These are phyloP conservation scores for Brettanomyces bruxellensis DNA, from an alignment of 805 yeast species.

Conservation along the genomic window DNA sequence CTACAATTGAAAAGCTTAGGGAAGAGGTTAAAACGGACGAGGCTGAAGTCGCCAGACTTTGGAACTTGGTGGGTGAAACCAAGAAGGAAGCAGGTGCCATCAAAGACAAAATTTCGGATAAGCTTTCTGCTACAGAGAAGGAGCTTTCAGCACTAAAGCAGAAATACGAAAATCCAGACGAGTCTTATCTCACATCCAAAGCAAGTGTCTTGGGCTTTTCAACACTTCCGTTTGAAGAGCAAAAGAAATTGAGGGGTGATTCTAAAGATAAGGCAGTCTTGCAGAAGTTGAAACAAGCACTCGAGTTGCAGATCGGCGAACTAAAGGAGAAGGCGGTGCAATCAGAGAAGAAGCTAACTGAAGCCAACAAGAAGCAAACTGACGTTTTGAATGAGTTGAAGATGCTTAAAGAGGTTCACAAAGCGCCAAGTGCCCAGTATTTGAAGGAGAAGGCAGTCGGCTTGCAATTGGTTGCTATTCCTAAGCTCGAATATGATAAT, in stretches of 20 bases:
- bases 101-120: background rate
- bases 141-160: conserved; percentile 3
- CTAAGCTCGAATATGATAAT: conserved; percentile 6
- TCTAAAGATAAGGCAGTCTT: background rate
- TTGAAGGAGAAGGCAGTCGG: conserved; percentile 21
- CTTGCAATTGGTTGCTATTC: conserved; percentile 24
- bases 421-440: conserved; percentile 7
- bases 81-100: background rate
- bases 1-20: background rate
- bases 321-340: background rate
- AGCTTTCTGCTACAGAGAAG: conserved; percentile 1
- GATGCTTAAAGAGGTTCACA: background rate
- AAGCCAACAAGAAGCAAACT: background rate
- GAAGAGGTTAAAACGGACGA: background rate
- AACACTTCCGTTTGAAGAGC: conserved; percentile 17
- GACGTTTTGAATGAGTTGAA: background rate
- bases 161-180: conserved; percentile 23
- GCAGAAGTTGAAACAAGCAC: background rate
- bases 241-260: conserved; percentile 6
- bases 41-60: background rate
- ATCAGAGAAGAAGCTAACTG: background rate
- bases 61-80: background rate
- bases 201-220: conserved; percentile 21
- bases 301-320: background rate
- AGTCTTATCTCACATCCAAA: conserved; percentile 20